Evolutionary conservation across 2,329 filamentous ascomycete genomes (phyloP).

Genomic region (Lithohypha guttulata): DNA sequence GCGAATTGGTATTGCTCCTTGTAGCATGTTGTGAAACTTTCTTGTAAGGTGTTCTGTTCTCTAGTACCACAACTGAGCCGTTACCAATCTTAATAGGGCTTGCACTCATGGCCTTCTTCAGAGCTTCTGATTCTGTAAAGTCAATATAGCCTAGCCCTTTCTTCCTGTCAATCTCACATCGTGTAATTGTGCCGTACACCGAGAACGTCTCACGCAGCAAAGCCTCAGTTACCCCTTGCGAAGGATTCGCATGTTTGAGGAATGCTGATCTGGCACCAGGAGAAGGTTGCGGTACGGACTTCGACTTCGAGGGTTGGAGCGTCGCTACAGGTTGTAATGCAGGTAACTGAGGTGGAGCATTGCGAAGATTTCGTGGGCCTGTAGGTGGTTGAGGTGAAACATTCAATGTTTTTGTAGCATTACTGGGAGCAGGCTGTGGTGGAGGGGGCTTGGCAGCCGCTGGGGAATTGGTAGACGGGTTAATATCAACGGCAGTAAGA

Average conservation of each 20-base stretch:
- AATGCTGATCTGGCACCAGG: conserved; percentile 56
- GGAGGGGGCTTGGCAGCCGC: conserved; percentile 20
- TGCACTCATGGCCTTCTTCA: conserved; percentile 69
- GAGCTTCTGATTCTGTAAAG: conserved; percentile 60
- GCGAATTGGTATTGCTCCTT: conserved; percentile 1
- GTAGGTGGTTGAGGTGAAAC: conserved; percentile 21
- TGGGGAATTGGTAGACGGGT: conserved; percentile 24
- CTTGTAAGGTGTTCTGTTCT: conserved; percentile 46
- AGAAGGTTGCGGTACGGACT: conserved; percentile 26
- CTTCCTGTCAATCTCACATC: conserved; percentile 85
- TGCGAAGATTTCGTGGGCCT: conserved; percentile 17
- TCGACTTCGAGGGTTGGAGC: conserved; percentile 15
- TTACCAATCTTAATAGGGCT: conserved; percentile 76
- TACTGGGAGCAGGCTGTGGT: conserved; percentile 16
- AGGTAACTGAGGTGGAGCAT: conserved; percentile 9
- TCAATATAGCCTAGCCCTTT: conserved; percentile 93
- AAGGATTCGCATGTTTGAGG: conserved; percentile 73
- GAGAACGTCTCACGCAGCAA: conserved; percentile 65
- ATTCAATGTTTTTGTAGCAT: conserved; percentile 19
- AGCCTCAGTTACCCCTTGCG: conserved; percentile 80
- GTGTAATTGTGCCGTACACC: conserved; percentile 60
- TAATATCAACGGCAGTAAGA: conserved; percentile 16
- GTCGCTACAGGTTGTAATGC: conserved; percentile 8
- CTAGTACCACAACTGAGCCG: conserved; percentile 75
- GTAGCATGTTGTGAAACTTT: conserved; percentile 9